Conservation (phyloP, 176 grass and related monocot genomes). For the Triticum monococcum region DNA sequence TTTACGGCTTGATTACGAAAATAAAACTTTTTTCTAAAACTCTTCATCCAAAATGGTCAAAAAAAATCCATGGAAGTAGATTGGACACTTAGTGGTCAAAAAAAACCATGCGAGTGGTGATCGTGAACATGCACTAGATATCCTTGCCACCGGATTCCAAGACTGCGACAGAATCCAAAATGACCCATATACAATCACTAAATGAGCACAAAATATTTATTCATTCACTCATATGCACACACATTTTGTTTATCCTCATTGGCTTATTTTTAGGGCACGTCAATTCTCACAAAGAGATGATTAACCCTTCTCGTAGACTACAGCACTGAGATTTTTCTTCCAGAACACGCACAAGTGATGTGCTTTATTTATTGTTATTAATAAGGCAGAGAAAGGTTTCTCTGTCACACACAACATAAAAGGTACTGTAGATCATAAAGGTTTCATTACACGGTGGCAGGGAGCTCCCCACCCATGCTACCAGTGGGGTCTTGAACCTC, state of each 20-base stretch:
- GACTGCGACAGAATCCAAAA: too few relatives aligned
- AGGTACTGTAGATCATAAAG: not conserved
- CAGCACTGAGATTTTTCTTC: not conserved
- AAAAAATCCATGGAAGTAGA: too few relatives aligned
- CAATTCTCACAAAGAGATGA: not conserved
- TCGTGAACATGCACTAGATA: too few relatives aligned
- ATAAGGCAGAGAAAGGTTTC: not conserved
- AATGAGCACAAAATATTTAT: slow-evolving; percentile 2
- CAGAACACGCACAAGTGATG: not conserved
- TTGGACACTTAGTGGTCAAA: too few relatives aligned
- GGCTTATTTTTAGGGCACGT: not conserved
- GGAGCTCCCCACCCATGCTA: not conserved
- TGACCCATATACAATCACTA: not conserved
- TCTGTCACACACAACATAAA: not conserved
- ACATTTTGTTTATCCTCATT: slow-evolving; percentile 26
- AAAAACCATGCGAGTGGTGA: too few relatives aligned
- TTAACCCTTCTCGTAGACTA: not conserved
- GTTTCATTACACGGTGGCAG: not conserved
- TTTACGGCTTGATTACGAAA: too few relatives aligned
- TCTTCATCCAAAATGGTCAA: too few relatives aligned
- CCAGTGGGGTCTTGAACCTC: slow-evolving; percentile 15
- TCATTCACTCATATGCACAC: slow-evolving; percentile 14
- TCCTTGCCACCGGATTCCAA: too few relatives aligned
- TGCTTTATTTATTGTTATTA: not conserved
- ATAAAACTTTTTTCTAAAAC: too few relatives aligned